Base-by-base conservation (phyloP, 805 yeast genomes). In the Tetrapisispora taiwanensis region DNA sequence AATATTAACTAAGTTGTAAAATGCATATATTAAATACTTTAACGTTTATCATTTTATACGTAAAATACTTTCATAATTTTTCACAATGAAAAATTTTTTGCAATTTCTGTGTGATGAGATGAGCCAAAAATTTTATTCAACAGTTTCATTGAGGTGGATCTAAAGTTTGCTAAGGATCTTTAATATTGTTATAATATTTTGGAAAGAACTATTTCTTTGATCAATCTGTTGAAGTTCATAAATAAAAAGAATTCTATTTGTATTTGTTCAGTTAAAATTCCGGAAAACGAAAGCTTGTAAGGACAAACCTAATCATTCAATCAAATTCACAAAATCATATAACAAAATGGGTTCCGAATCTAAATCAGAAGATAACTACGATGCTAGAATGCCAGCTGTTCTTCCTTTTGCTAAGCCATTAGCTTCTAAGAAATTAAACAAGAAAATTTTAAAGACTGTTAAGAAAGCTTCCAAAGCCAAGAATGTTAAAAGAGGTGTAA, bases 381-480 rank as follows among this genome's bases (percentile, higher is more conserved):
- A 92, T 50, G 75, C 75, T 60, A 81, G 97, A 69, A 69, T 92
- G 68, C 81, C 95, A 41, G 97, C 96, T 18, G 79, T 84, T 46
- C 74, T 92, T 54, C 83, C 95, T 44, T 90, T 92, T 67, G 96
- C 98, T 44, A 73, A 79, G 59, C 99, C 99, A 48, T 74, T 92
- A 56, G 99, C 99, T 14, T 78, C 95, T 36, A 92, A 92, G 72
- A 92, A 92, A 67, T 72, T 90, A 63, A 92, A 92, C 73, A 92
- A 92, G 70, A 92, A 90, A 69, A 82, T 90, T 15, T 76, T 94
- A 61, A 92, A 92, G 71, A 86, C 95, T 37, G 94, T 92, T 51
- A 92, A 92, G 76, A 90, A 87, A 67, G 97, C 98, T 9, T 88
- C 97, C 43, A 92, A 92, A 71, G 94, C 96, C 52, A 92, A 92